phyloP scores from a whole-genome alignment of 1,139 yeast genomes.

The Yamadazyma trypodendri region DNA sequence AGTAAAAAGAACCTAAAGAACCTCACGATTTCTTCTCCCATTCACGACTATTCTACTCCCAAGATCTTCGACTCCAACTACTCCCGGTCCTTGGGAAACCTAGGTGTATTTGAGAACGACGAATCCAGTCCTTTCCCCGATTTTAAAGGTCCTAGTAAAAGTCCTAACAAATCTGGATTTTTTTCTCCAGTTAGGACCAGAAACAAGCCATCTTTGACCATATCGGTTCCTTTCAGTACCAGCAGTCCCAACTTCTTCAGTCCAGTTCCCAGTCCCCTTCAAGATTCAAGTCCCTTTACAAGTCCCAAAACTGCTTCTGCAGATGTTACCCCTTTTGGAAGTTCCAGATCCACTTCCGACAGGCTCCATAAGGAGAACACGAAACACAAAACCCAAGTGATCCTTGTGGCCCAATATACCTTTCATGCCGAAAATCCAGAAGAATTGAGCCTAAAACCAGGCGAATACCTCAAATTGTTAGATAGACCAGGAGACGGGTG shows the following conservation, averaged over 20 bases:
- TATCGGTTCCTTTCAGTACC: constrained; percentile 3
- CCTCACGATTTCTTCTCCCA: constrained; percentile 30
- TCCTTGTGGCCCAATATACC: constrained; percentile 35
- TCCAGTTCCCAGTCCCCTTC: constrained; percentile 6
- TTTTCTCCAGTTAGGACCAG: neutral
- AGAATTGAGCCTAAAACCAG: constrained; percentile 34
- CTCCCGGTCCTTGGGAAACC: neutral
- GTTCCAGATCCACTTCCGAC: too few species aligned
- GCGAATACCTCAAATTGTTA: constrained; percentile 39
- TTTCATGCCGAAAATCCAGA: constrained; percentile 34
- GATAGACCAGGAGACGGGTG: constrained; percentile 45
- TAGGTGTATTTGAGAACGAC: neutral
- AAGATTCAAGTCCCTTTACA: neutral
- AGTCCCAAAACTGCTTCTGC: too few species aligned
- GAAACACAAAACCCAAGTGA: too few species aligned
- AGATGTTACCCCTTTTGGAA: too few species aligned
- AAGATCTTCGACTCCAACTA: neutral
- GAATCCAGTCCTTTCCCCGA: too few species aligned
- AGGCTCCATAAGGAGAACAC: constrained; percentile 4
- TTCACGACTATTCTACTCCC: constrained; percentile 5
- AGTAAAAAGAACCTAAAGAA: constrained; percentile 23
- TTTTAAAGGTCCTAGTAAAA: too few species aligned
- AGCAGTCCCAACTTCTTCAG: constrained; percentile 1
- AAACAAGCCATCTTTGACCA: constrained; percentile 1
- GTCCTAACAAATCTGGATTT: neutral